Evolutionary conservation across 306 rosid species (phyloP).

Genomic region (Acmispon strigosus): DNA sequence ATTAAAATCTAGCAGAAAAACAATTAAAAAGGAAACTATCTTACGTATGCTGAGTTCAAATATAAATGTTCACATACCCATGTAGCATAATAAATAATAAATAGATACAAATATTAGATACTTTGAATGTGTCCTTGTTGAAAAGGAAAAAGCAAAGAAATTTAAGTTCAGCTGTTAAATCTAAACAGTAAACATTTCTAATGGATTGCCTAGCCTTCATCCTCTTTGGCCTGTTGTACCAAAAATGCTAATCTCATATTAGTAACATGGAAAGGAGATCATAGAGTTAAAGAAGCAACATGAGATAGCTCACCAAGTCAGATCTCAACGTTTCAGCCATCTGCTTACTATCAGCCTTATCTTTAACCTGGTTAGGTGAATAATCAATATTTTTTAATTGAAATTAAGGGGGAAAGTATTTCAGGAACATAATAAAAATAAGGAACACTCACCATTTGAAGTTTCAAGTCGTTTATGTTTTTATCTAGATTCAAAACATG

Average conservation of each 20-base stretch:
- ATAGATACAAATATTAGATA: not conserved
- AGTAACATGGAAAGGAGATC: not conserved
- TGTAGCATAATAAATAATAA: not conserved
- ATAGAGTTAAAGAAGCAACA: constrained; percentile 15
- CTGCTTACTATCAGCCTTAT: constrained; percentile 34
- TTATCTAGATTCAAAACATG: constrained; percentile 75
- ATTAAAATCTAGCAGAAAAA: constrained; percentile 1
- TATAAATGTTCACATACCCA: not conserved
- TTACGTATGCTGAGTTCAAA: not conserved
- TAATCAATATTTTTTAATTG: constrained; percentile 5
- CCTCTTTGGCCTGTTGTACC: constrained; percentile 32
- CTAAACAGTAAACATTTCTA: constrained; percentile 26
- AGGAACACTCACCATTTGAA: constrained; percentile 55
- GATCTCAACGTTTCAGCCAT: constrained; percentile 22
- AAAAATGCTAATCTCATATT: constrained; percentile 18
- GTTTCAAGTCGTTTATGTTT: constrained; percentile 61
- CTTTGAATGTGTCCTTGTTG: constrained; percentile 30
- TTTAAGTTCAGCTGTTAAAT: constrained; percentile 22
- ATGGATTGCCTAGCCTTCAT: constrained; percentile 15
- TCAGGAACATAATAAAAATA: constrained; percentile 7
- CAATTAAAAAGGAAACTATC: not conserved
- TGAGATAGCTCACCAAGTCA: constrained; percentile 45
- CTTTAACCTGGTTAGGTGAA: constrained; percentile 45
- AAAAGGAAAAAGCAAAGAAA: constrained; percentile 23
- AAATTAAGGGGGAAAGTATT: constrained; percentile 12